A percentile compares a stretch with the other conserved stretches of the same genome.
phyloP scores from a whole-genome alignment of 805 yeast genomes.

The Sugiyamaella valdiviana region DNA sequence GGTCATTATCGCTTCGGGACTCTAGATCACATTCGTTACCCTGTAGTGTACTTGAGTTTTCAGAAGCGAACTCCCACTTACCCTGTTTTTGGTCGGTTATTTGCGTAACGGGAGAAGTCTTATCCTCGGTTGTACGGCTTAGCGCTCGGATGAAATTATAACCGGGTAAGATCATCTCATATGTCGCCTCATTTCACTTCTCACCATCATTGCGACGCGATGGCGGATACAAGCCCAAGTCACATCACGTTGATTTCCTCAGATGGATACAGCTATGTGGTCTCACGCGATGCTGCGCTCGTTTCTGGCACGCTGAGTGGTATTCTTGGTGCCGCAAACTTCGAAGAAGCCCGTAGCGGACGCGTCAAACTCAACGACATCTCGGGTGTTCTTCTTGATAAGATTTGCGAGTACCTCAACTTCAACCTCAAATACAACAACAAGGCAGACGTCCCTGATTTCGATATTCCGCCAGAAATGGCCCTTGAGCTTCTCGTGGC shows the following conservation, averaged over 20 bases:
- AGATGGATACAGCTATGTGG: constrained; percentile 58
- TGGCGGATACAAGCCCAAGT: neutral
- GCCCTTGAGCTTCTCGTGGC: constrained; percentile 88
- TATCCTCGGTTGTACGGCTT: no score
- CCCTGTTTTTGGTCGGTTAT: no score
- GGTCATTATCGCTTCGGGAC: no score
- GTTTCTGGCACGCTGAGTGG: constrained; percentile 59
- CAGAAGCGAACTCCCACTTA: no score
- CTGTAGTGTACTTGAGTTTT: no score
- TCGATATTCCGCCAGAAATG: constrained; percentile 88
- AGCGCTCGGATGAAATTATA: no score
- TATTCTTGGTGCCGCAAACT: constrained; percentile 39
- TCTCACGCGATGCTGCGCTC: constrained; percentile 68
- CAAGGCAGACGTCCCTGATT: constrained; percentile 65
- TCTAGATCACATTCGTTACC: no score
- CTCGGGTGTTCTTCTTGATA: constrained; percentile 64
- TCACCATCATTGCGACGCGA: no score
- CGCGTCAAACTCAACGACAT: constrained; percentile 54
- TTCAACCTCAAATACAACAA: constrained; percentile 62
- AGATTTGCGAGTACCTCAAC: constrained; percentile 78
- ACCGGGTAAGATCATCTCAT: no score
- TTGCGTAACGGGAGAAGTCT: no score
- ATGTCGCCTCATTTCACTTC: no score
- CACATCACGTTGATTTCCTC: constrained; percentile 63
- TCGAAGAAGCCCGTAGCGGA: constrained; percentile 54